Conservation (phyloP, 768 basidiomycete genomes). For the Lyophyllum atratum region DNA sequence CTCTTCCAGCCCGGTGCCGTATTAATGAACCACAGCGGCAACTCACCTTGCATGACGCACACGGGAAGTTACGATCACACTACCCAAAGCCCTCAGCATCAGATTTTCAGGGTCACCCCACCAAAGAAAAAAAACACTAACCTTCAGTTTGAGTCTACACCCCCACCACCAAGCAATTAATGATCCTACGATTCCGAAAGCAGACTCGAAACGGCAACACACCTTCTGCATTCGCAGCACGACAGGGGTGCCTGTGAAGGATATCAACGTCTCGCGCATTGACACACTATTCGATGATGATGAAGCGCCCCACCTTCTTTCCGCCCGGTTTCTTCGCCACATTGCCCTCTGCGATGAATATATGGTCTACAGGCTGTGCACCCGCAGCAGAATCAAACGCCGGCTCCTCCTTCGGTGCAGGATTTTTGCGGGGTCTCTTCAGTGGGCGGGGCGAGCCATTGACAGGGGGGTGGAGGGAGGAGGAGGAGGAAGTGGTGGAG, state of each 20-base stretch:
- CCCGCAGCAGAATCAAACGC: constrained; percentile 23
- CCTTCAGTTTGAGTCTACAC: constrained; percentile 57
- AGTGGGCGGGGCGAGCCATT: constrained; percentile 34
- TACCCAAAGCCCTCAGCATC: constrained; percentile 19
- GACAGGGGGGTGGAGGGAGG: constrained; percentile 2
- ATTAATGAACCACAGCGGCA: constrained; percentile 3
- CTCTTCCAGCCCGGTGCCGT: not conserved
- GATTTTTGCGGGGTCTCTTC: constrained; percentile 49
- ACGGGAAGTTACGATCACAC: constrained; percentile 57
- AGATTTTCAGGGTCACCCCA: constrained; percentile 13
- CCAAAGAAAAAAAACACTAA: constrained; percentile 22
- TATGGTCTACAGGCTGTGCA: constrained; percentile 46
- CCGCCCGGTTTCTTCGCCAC: constrained; percentile 45
- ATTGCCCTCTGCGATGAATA: constrained; percentile 52
- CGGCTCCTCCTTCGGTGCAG: constrained; percentile 25
- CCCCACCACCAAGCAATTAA: too few species aligned
- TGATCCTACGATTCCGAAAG: too few species aligned
- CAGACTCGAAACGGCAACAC: constrained; percentile 14
- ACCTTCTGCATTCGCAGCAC: constrained; percentile 66
- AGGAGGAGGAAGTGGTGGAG: constrained; percentile 4
- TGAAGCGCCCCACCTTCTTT: constrained; percentile 42
- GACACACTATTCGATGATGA: not conserved
- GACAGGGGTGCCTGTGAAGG: constrained; percentile 50
- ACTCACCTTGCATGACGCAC: constrained; percentile 42
- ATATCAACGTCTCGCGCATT: not conserved